These are phyloP conservation scores for Trichaptum fuscoviolaceum DNA, from an alignment of 768 basidiomycete species.

Conservation along the genomic window DNA sequence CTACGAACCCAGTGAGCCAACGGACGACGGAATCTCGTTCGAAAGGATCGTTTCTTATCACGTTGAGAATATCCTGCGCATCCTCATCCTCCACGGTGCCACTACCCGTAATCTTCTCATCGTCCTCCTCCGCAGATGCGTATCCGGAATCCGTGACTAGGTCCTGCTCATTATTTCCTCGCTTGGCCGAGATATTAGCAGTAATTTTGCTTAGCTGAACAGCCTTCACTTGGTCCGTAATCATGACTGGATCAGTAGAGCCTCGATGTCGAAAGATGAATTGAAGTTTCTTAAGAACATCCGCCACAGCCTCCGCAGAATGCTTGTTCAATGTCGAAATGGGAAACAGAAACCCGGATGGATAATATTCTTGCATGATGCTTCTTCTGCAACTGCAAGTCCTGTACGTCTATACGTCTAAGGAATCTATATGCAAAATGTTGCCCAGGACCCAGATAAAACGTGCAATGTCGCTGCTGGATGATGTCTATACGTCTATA, in stretches of 20 bases:
- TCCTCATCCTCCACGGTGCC: conserved; percentile 16
- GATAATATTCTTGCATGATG: background rate
- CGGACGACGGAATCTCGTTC: conserved; percentile 64
- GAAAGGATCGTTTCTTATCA: conserved; percentile 55
- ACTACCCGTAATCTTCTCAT: conserved; percentile 23
- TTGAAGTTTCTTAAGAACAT: background rate
- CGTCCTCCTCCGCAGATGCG: conserved; percentile 65
- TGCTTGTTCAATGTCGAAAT: background rate
- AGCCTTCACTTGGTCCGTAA: background rate
- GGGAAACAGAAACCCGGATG: background rate
- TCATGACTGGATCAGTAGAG: background rate
- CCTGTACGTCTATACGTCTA: background rate
- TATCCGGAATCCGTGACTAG: conserved; percentile 71
- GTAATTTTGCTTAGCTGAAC: background rate
- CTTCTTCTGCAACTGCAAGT: background rate
- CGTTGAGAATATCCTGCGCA: conserved; percentile 27
- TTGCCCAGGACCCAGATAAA: background rate
- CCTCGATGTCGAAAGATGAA: background rate
- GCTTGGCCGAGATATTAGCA: background rate
- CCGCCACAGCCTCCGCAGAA: background rate
- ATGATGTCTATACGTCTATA: background rate
- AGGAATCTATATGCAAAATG: background rate
- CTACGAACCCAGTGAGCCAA: conserved; percentile 71
- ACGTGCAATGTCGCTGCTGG: background rate
- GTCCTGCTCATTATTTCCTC: conserved; percentile 5